Evolutionary conservation across 2,329 filamentous ascomycete species (phyloP).

Genomic region (Lojkania enalia): DNA sequence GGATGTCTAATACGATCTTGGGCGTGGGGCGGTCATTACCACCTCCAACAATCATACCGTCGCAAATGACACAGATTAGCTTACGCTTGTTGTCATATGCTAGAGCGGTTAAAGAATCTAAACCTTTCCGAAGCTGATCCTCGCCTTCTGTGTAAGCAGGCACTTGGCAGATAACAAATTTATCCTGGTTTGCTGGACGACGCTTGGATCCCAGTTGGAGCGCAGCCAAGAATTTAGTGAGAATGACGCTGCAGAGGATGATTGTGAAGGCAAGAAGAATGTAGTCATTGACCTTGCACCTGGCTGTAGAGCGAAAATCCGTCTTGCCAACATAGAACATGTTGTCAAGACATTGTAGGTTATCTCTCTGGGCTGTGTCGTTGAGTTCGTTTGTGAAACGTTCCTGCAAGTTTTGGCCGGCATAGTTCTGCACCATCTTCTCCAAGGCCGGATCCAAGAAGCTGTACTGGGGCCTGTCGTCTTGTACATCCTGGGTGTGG

Average conservation of each 20-base stretch:
- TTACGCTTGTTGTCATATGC: conserved; percentile 99
- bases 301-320: conserved; percentile 78
- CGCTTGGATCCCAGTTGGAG: conserved; percentile 92
- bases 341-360: conserved; percentile 78
- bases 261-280: conserved; percentile 86
- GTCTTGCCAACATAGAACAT: conserved; percentile 79
- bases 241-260: conserved; percentile 76
- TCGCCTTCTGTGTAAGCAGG: conserved; percentile 98
- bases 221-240: conserved; percentile 87
- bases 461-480: conserved; percentile 60
- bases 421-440: conserved; percentile 70
- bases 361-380: conserved; percentile 62
- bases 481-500: conserved; percentile 67
- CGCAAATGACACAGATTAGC: conserved; percentile 93
- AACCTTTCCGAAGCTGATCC: conserved; percentile 86
- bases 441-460: conserved; percentile 74
- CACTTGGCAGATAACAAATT: conserved; percentile 98
- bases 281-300: conserved; percentile 88
- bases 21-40: conserved; percentile 96
- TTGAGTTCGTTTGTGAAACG: conserved; percentile 63
- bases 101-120: conserved; percentile 91
- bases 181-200: conserved; percentile 87
- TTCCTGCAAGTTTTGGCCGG: conserved; percentile 76
- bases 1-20: conserved; percentile 95
- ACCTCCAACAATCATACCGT: conserved; percentile 93